Conservation (phyloP, 2,329 filamentous ascomycete genomes). For the Paradendryphiella salina region DNA sequence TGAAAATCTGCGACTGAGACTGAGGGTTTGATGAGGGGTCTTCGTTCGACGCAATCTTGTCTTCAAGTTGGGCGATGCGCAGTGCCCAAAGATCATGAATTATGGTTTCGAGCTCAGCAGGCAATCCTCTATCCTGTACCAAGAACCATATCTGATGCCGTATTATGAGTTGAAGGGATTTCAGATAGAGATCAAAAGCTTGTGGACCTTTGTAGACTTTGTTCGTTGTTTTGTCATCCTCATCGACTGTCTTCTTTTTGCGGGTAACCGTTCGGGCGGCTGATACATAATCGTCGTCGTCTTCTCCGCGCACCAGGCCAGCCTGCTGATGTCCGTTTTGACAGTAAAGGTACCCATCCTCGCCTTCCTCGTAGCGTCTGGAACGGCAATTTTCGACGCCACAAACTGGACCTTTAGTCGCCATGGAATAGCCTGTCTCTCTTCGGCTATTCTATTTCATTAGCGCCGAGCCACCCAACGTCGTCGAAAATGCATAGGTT, state of each 20-base stretch:
- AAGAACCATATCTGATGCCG: constrained; percentile 80
- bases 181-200: constrained; percentile 77
- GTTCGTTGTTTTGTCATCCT: constrained; percentile 50
- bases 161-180: constrained; percentile 81
- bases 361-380: constrained; percentile 65
- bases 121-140: constrained; percentile 66
- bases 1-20: constrained; percentile 60
- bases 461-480: background rate
- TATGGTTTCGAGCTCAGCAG: constrained; percentile 73
- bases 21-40: constrained; percentile 42
- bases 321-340: constrained; percentile 71
- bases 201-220: constrained; percentile 65
- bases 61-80: constrained; percentile 63
- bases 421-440: background rate
- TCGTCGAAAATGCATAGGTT: background rate
- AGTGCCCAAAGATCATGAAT: constrained; percentile 86
- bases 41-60: constrained; percentile 45
- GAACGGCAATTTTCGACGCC: constrained; percentile 70
- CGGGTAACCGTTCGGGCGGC: constrained; percentile 60
- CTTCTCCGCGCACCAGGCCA: constrained; percentile 47
- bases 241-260: constrained; percentile 56
- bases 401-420: constrained; percentile 47
- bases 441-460: background rate
- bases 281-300: constrained; percentile 67
- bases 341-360: constrained; percentile 78